Evolutionary conservation across 805 yeast species (phyloP).

Genomic region (Saccharomycopsis sp.): DNA sequence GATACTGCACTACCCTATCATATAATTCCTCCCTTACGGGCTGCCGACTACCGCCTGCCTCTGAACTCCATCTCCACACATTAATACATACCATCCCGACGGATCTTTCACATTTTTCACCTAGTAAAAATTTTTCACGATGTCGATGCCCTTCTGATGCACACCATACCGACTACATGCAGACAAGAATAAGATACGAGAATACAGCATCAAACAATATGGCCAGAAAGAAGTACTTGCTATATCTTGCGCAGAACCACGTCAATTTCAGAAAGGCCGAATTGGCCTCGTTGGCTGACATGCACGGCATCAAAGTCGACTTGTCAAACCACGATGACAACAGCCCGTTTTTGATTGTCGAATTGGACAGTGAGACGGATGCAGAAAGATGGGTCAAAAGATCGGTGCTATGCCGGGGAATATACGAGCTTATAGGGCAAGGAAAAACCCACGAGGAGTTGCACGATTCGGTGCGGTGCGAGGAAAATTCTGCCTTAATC

Average conservation of each 20-base stretch:
- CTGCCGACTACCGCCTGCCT: no score
- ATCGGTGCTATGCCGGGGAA: constrained; percentile 62
- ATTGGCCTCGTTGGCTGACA: constrained; percentile 72
- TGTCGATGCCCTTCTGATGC: no score
- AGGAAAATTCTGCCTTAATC: constrained; percentile 25
- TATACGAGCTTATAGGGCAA: constrained; percentile 81
- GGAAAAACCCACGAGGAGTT: constrained; percentile 51
- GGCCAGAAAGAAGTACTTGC: constrained; percentile 49
- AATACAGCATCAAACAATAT: no score
- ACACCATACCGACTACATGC: neutral
- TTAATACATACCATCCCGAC: no score
- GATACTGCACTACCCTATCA: no score
- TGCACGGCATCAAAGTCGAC: constrained; percentile 50
- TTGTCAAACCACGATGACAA: constrained; percentile 48
- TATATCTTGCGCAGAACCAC: constrained; percentile 83
- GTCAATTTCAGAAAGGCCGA: constrained; percentile 76
- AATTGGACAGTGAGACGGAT: constrained; percentile 55
- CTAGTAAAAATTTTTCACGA: no score
- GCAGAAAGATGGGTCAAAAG: constrained; percentile 61
- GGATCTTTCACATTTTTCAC: no score
- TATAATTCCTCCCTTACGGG: no score
- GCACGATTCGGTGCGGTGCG: constrained; percentile 44
- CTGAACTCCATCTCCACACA: no score
- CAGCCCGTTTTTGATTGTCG: constrained; percentile 66
- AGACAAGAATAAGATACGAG: no score